Conservation (phyloP, 768 basidiomycete genomes). For the Suillus subalutaceus region DNA sequence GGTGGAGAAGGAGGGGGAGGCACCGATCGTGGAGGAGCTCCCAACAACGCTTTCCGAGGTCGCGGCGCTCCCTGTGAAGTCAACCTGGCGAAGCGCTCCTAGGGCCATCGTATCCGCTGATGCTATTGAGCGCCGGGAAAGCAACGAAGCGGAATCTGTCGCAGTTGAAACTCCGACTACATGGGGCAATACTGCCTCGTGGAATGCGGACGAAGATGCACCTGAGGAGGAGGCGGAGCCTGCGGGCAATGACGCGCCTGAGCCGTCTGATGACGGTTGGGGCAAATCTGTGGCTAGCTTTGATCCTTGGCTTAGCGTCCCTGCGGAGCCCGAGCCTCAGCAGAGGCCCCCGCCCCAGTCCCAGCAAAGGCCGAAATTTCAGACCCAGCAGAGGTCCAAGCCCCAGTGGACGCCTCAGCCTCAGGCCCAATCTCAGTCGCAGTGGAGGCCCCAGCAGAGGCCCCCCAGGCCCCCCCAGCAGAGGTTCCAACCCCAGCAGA, state of each 20-base stretch:
- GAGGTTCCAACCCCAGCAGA: conserved; percentile 12
- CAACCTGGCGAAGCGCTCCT: conserved; percentile 32
- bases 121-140: conserved; percentile 27
- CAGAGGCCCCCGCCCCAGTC: not conserved
- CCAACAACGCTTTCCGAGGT: conserved; percentile 26
- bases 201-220: conserved; percentile 6
- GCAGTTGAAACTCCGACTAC: conserved; percentile 11
- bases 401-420: too few relatives aligned
- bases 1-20: conserved; percentile 11
- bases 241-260: conserved; percentile 9
- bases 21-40: conserved; percentile 6
- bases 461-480: conserved; percentile 14
- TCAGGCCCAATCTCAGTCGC: not conserved
- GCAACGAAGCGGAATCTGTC: conserved; percentile 3
- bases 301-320: conserved; percentile 25
- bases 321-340: not conserved
- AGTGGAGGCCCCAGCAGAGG: conserved; percentile 1
- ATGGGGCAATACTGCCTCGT: conserved; percentile 23
- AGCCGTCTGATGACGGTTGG: conserved; percentile 27
- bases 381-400: too few relatives aligned
- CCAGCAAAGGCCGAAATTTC: too few relatives aligned
- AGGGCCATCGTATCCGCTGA: conserved; percentile 30
- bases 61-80: conserved; percentile 34
- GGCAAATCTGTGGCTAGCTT: conserved; percentile 19
- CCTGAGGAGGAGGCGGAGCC: conserved; percentile 11